These are phyloP conservation scores for Cadophora sp. DNA, from an alignment of 2,329 filamentous ascomycete genomes.

Conservation along the genomic window DNA sequence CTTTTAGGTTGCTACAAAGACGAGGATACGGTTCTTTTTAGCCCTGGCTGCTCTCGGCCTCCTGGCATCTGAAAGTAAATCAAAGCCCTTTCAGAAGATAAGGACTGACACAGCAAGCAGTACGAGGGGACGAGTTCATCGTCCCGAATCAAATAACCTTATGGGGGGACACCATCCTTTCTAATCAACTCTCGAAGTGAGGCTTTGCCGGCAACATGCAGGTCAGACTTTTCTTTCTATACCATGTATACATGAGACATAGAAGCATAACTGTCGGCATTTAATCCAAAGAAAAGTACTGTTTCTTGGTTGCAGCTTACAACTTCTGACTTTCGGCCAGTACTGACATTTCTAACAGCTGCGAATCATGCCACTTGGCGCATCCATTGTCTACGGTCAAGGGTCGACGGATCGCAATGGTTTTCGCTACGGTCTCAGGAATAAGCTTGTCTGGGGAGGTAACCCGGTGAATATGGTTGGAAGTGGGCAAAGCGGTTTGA, in stretches of 20 bases:
- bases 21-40: too few relatives aligned
- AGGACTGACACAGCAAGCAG: background rate
- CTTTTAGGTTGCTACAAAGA: too few relatives aligned
- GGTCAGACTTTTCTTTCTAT: too few relatives aligned
- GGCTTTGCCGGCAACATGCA: background rate
- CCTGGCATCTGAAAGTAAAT: background rate
- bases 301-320: too few relatives aligned
- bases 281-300: too few relatives aligned
- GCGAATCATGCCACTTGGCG: conserved; percentile 20
- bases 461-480: conserved; percentile 26
- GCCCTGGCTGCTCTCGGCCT: too few relatives aligned
- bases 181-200: background rate
- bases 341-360: too few relatives aligned
- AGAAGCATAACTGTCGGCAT: too few relatives aligned
- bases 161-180: background rate
- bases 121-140: background rate
- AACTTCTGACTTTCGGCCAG: too few relatives aligned
- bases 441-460: conserved; percentile 19
- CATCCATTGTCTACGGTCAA: conserved; percentile 24
- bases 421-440: conserved; percentile 22
- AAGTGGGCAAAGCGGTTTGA: conserved; percentile 17
- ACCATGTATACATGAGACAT: too few relatives aligned
- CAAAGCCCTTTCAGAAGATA: background rate
- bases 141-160: background rate
- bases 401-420: conserved; percentile 22